Evolutionary conservation across 2,329 filamentous ascomycete genomes (phyloP).

Genomic region (Teratosphaeria epicoccoides): DNA sequence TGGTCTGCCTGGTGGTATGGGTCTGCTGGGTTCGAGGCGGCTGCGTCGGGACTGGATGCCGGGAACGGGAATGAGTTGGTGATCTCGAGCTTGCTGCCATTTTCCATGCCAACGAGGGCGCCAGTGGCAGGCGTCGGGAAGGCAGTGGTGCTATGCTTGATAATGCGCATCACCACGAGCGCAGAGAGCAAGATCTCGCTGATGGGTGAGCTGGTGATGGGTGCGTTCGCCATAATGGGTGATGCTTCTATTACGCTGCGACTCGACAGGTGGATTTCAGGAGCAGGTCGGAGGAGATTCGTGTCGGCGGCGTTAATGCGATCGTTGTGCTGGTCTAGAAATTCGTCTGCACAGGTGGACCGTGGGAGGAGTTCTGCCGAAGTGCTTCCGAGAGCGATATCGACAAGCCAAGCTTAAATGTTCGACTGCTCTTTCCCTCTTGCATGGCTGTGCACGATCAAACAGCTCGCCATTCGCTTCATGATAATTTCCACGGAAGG

Average conservation of each 20-base stretch:
- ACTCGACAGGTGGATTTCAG: background rate
- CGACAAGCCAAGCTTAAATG: background rate
- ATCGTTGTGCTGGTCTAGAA: background rate
- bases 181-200: conserved; percentile 83
- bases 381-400: background rate
- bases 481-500: background rate
- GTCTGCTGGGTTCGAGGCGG: conserved; percentile 46
- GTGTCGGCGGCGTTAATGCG: background rate
- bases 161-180: conserved; percentile 95
- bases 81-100: conserved; percentile 68
- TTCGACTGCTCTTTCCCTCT: background rate
- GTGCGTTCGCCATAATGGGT: background rate
- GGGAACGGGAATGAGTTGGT: conserved; percentile 96
- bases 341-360: background rate
- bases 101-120: conserved; percentile 87
- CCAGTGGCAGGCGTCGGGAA: conserved; percentile 88
- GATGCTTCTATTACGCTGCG: conserved; percentile 6
- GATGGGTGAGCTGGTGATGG: conserved; percentile 38
- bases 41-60: conserved; percentile 46
- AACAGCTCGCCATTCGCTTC: background rate
- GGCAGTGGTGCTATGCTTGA: conserved; percentile 80
- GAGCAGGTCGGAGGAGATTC: background rate
- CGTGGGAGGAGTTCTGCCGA: background rate
- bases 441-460: background rate
- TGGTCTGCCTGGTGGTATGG: conserved; percentile 62